Conservation (phyloP, 2,329 filamentous ascomycete genomes). For the Orbilia oligospora region DNA sequence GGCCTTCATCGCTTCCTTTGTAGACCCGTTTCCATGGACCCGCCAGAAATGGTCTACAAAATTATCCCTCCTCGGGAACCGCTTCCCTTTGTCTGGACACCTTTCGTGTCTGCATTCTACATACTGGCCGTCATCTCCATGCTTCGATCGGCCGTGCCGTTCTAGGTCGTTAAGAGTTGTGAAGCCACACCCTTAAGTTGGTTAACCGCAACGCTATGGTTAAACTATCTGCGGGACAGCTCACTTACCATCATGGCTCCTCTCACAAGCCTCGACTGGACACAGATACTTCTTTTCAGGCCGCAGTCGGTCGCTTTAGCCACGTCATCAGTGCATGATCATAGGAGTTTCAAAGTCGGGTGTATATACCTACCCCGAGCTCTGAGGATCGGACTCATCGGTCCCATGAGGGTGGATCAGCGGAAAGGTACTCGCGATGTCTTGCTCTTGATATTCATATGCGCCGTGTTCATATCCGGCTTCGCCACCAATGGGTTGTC, state of each 20-base stretch:
- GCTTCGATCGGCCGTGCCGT: conserved; percentile 58
- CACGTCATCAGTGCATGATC: conserved; percentile 59
- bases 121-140: conserved; percentile 56
- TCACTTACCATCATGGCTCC: conserved; percentile 34
- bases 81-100: conserved; percentile 49
- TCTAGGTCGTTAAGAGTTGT: conserved; percentile 60
- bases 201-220: conserved; percentile 47
- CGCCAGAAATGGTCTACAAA: conserved; percentile 59
- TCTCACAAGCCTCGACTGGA: conserved; percentile 30
- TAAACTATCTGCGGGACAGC: conserved; percentile 17
- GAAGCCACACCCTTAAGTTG: conserved; percentile 42
- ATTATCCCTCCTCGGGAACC: conserved; percentile 55
- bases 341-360: conserved; percentile 26
- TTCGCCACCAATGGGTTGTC: conserved; percentile 18
- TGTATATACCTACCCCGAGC: conserved; percentile 52
- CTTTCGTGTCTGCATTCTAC: conserved; percentile 50
- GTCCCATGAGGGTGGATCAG: conserved; percentile 2
- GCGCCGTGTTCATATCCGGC: conserved; percentile 8
- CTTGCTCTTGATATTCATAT: conserved; percentile 33
- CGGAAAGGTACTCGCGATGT: conserved; percentile 37
- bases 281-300: conserved; percentile 55
- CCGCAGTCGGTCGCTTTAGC: conserved; percentile 47
- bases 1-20: conserved; percentile 47
- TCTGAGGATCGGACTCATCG: conserved; percentile 36
- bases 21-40: conserved; percentile 48